Evolutionary conservation across 441 rosid genomes (phyloP), one percentile per base, ranked within the genome.

Genomic region (Omphalea diandra): DNA sequence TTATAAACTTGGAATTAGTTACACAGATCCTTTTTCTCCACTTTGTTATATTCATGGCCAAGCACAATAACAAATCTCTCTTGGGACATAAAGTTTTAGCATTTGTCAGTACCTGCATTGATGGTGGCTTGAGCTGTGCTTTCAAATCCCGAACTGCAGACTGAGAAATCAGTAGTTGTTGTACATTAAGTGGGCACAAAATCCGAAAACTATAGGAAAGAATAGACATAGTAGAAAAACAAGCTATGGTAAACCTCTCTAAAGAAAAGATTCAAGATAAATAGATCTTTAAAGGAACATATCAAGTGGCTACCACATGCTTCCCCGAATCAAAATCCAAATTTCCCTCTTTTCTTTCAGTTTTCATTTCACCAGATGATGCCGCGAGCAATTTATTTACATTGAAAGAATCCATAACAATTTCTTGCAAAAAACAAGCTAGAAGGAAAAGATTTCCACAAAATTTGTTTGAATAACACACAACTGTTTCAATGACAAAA

Each of bases 51-150:
- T n/a, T n/a, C n/a, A n/a, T n/a, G n/a, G n/a, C n/a, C n/a, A n/a
- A n/a, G n/a, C n/a, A n/a, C n/a, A n/a, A n/a, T n/a, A n/a, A n/a
- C n/a, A n/a, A n/a, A n/a, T n/a, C n/a, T 41, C 10, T 20, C 47
- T 41, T 31, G 64, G 9, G 12, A 65, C n/a, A 31, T 14, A 46
- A 43, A 7, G 41, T 35, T 62, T 36, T 66, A 32, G 26, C 31
- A 53, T 18, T 58, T n/a, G 64, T 67, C 65, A 54, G 67, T 87
- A 95, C 99, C 98, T 93, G 99, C 91, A 96, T 93, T 71, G 97
- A 91, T 41, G 97, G 95, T 14, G 99, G 99, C 89, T 90, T 96
- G 74, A 96, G 95, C 73, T 93, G 97, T 26, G 87, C 88, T 83
- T 90, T 96, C 86, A 91, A 81, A 80, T 96, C 98, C 46, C 98